These are phyloP conservation scores for Entomortierella beljakovae DNA, from an alignment of 192 early-diverging fungal genomes.

Conservation along the genomic window DNA sequence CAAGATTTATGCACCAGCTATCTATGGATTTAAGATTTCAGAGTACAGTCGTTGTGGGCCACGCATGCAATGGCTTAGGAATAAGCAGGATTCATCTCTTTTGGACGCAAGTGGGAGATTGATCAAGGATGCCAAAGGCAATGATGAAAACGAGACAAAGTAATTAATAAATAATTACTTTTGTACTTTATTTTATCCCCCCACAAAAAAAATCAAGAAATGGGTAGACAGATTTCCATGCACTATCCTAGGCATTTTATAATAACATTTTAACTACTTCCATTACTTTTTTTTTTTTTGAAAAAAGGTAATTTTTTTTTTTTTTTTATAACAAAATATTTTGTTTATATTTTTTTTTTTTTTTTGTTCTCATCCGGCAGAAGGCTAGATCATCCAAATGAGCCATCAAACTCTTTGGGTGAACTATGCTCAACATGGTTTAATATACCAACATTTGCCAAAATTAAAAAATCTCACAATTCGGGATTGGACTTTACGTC, in stretches of 20 bases:
- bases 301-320: neutral
- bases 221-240: neutral
- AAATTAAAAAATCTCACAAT: neutral
- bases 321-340: neutral
- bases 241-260: slow-evolving; percentile 1
- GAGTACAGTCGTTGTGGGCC: slow-evolving; percentile 81
- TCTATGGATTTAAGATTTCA: slow-evolving; percentile 94
- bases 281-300: neutral
- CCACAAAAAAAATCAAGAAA: neutral
- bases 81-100: slow-evolving; percentile 32
- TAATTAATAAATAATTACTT: neutral
- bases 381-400: neutral
- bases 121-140: slow-evolving; percentile 32
- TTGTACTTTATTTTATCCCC: neutral
- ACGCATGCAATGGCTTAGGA: slow-evolving; percentile 93
- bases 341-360: neutral
- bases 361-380: neutral
- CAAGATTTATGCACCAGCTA: slow-evolving; percentile 80
- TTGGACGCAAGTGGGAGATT: slow-evolving; percentile 37
- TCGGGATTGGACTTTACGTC: too few relatives aligned
- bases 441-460: neutral
- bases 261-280: slow-evolving; percentile 1
- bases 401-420: neutral
- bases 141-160: slow-evolving; percentile 24
- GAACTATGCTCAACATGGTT: neutral